Base-by-base conservation (phyloP, 2,329 filamentous ascomycete genomes). In the Cercospora sojina region DNA sequence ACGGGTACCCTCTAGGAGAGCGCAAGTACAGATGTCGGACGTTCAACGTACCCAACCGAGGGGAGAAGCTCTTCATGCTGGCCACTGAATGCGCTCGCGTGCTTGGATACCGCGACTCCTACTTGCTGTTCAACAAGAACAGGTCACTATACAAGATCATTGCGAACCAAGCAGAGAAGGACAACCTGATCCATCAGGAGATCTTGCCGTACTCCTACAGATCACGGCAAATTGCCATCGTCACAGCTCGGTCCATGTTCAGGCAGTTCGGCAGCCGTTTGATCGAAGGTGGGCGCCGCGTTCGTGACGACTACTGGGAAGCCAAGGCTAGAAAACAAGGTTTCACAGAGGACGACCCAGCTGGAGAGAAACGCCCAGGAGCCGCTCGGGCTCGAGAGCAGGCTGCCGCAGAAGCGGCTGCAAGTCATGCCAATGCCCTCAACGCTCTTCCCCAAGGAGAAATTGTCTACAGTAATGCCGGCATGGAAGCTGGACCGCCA, bases 231-330 rank as follows among this genome's bases (percentile, higher is more conserved):
- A 99, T 99, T 73, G 95, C 95, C 60, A 97, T 99, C 69, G 95
- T 99, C 51, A 98, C 95, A 0, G 95, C 95, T 31, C 89, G 92
- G 70, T 98, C 94, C 73, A 99, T 99, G 95, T 99, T 98, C 80
- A 89, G 95, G 51, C 95, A 99, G 78, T 99, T 99, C 79, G 95
- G 95, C 58, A 97, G 93, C 79, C 87, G 95, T 69, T 90, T 99
- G 61, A 95, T 99, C 70, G 88, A 91, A 38, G 91, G 93, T 74
- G 95, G 95, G 35, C 87, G 94, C 69, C 86, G 95, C 65, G 95
- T 99, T 49, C 90, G 95, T 59, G 95, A 99, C 80, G 95, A 99
- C 78, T 99, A 99, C 80, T 99, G 95, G 95, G 95, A 98, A 79
- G 91, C 90, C 76, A 98, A 98, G 80, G 95, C 95, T 7, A 87